Base-by-base conservation (phyloP, 192 early-diverging fungal genomes). In the Physocladia obscura region DNA sequence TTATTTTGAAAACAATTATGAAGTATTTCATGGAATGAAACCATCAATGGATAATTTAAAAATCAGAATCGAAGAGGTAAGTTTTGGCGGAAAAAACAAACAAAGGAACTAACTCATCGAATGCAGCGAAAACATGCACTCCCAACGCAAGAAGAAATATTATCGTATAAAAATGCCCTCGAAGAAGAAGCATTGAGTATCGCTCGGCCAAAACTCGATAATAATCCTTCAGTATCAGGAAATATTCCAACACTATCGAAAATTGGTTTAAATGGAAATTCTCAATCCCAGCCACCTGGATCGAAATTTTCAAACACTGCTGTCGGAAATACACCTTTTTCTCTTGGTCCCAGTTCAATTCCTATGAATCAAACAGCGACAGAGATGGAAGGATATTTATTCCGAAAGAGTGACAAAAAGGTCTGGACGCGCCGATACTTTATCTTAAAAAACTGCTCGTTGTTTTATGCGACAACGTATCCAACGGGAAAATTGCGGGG, bases 351-450 rank as follows among this genome's bases (percentile, higher is more conserved):
- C 11, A 44, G 40, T n/a, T 8, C 40, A 8, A 44, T 44, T n/a
- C 40, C 40, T 13, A 8, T 44, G 21, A 40, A 59, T 36, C 30
- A 39, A 32, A 27, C 52, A 4, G 57, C 77, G 11, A 77, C 85
- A 26, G 77, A 82, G n/a, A 88, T 87, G 21, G 87, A 90, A 79
- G 89, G 89, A 8, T 88, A 90, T 63, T 73, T 90, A 17, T 87
- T 83, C 62, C 78, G 48, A 76, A 70, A 49, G 35, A 79, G 65
- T 60, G 81, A 84, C n/a, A 87, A 82, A 44, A 76, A 77, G 37
- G 47, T 70, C 2, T 90, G 89, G 89, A 56, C 68, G 4, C 73
- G 86, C 27, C 79, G 80, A 32, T 90, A 84, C 72, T 89, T 89
- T 55, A 81, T 85, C 49, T 68, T 90, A 30, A 77, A 85, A 44